Base-by-base conservation (phyloP, 176 grass and related monocot genomes). In the Oryza meridionalis region DNA sequence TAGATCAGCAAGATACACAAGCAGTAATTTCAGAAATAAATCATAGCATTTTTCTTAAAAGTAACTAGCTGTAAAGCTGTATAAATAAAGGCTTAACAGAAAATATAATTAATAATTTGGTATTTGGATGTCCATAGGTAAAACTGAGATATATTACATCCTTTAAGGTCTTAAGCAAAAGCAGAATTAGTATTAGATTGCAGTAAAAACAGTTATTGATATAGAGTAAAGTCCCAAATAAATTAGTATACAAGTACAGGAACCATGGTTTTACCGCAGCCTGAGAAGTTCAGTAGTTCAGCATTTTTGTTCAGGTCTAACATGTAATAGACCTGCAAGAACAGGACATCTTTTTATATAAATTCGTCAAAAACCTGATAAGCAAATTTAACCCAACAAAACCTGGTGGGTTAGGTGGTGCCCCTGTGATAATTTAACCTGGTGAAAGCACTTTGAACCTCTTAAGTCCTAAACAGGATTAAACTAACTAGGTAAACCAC, bases 271-370 rank as follows among this genome's bases (percentile, higher is more conserved):
- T 93, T 96, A 99, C 96, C 96, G 29, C 96, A 99, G 76, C 96
- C 96, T 11, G 96, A 96, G 84, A 94, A 99, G 88, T 99, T 94
- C 71, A 84, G 86, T 17, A 92, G 77, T 68, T 92, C 43, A 81
- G 84, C 83, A 87, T 80, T 88, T 58, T 94, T 94, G 15, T 91
- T 43, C 33, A 85, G 45, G 81, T 99, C 93, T 81, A 99, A 37
- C 89, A 99, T 99, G 86, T 99, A 99, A 96, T 99, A 99, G 35
- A 99, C 96, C 96, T 99, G 84, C 35, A 92, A 84, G 63, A 70
- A 86, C 13, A 49, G 24, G 44, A 24, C 7, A 77, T 31, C 59
- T 70, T 90, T 73, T 65, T 43, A 6, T 33, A 33, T 32, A 81
- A 69, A 58, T 75, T 61, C 45, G 68, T 17, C 17, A 6, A 55